These are phyloP conservation scores for Puccinia hordei DNA, from an alignment of 1,284 basidiomycete genomes.

Conservation along the genomic window DNA sequence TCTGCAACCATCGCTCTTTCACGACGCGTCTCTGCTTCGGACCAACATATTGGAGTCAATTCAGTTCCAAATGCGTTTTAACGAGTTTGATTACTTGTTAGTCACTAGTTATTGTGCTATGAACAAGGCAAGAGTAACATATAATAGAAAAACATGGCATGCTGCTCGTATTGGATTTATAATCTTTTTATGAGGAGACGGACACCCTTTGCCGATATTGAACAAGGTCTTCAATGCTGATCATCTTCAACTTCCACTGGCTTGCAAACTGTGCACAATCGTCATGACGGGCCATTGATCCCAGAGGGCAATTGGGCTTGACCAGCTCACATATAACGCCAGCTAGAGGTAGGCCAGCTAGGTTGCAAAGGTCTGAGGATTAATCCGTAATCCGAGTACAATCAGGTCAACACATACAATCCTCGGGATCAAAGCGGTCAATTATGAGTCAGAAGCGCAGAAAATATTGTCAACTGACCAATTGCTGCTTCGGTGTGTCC, in stretches of 20 bases:
- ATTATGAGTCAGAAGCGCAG: background rate
- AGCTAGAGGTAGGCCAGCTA: conserved; percentile 74
- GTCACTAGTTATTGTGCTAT: too few species aligned
- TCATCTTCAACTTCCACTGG: conserved; percentile 85
- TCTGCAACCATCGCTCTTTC: too few species aligned
- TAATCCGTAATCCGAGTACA: background rate
- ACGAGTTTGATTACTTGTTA: too few species aligned
- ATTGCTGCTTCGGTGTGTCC: conserved; percentile 93
- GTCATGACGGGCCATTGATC: conserved; percentile 93
- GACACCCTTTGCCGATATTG: conserved; percentile 13
- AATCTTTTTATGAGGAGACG: too few species aligned
- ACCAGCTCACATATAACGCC: conserved; percentile 94
- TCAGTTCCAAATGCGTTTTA: too few species aligned
- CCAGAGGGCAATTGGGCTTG: conserved; percentile 79
- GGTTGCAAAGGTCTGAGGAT: conserved; percentile 72
- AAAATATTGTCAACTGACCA: conserved; percentile 61
- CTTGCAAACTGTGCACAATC: conserved; percentile 91
- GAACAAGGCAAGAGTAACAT: too few species aligned
- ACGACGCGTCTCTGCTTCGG: too few species aligned
- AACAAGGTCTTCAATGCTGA: conserved; percentile 67
- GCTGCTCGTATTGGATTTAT: too few species aligned
- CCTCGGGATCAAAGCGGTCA: background rate
- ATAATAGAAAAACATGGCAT: too few species aligned
- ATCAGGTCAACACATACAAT: background rate
- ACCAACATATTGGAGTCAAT: too few species aligned